Evolutionary conservation across 345 rosid species (phyloP).

Genomic region (Mangifera indica): DNA sequence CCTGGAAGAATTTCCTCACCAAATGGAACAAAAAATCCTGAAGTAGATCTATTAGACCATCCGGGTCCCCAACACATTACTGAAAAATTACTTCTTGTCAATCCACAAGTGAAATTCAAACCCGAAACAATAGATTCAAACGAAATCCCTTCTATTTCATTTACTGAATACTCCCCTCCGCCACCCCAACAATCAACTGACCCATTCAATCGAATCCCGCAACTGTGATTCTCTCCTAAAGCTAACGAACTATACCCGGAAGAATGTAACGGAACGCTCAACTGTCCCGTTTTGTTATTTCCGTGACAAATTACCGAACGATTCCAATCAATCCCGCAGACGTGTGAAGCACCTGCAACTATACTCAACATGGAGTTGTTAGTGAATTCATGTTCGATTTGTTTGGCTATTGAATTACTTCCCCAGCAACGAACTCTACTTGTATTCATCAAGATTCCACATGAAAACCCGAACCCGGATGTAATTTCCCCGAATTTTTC

Average conservation of each 20-base stretch:
- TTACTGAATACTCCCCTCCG: slow-evolving; percentile 32
- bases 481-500: slow-evolving; percentile 45
- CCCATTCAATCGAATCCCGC: slow-evolving; percentile 50
- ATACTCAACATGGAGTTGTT: slow-evolving; percentile 51
- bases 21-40: slow-evolving; percentile 33
- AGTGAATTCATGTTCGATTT: slow-evolving; percentile 47
- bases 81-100: slow-evolving; percentile 40
- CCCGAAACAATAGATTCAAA: slow-evolving; percentile 77
- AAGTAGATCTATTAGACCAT: slow-evolving; percentile 31
- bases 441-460: slow-evolving; percentile 47
- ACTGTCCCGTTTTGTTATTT: slow-evolving; percentile 49
- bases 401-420: slow-evolving; percentile 23
- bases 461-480: slow-evolving; percentile 68
- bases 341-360: slow-evolving; percentile 64
- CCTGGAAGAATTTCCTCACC: slow-evolving; percentile 56
- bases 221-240: slow-evolving; percentile 60
- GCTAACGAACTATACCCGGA: slow-evolving; percentile 46
- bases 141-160: slow-evolving; percentile 25
- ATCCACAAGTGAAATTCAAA: slow-evolving; percentile 67
- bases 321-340: slow-evolving; percentile 59
- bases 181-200: slow-evolving; percentile 86
- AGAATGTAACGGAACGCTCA: slow-evolving; percentile 43
- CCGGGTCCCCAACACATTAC: slow-evolving; percentile 78
- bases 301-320: slow-evolving; percentile 67
- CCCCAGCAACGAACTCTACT: slow-evolving; percentile 60